phyloP scores from a whole-genome alignment of 2,329 filamentous ascomycete genomes.

The Aaosphaeria arxii region DNA sequence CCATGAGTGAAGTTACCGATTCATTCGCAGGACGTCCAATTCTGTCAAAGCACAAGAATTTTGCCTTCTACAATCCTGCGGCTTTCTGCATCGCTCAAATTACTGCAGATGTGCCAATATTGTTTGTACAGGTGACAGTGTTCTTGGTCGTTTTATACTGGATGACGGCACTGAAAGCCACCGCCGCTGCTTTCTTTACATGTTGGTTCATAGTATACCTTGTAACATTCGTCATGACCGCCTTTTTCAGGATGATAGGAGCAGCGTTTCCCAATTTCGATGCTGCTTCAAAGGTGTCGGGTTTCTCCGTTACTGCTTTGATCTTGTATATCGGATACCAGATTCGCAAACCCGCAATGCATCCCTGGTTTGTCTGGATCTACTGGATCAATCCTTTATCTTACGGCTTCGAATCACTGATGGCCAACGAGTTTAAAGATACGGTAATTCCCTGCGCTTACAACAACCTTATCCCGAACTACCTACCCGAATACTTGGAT shows the following conservation, averaged over 20 bases:
- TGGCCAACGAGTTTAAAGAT: constrained; percentile 66
- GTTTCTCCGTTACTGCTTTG: constrained; percentile 55
- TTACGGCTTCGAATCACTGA: constrained; percentile 74
- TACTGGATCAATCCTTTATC: constrained; percentile 75
- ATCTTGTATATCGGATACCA: constrained; percentile 63
- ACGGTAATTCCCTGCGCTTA: constrained; percentile 48
- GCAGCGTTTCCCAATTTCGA: constrained; percentile 62
- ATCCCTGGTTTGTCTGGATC: constrained; percentile 50
- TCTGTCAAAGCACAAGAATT: constrained; percentile 81
- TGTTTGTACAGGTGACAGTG: constrained; percentile 56
- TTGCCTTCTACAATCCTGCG: constrained; percentile 85
- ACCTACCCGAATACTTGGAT: constrained; percentile 28
- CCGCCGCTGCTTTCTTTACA: constrained; percentile 75
- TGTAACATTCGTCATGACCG: constrained; percentile 72
- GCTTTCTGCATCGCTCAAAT: constrained; percentile 71
- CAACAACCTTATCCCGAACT: constrained; percentile 50
- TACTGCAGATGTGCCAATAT: constrained; percentile 54
- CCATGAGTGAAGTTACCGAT: constrained; percentile 61
- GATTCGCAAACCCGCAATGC: constrained; percentile 48
- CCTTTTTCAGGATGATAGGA: constrained; percentile 75
- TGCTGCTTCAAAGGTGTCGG: constrained; percentile 56
- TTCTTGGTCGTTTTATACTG: constrained; percentile 73
- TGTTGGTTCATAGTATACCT: constrained; percentile 71
- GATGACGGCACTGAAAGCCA: constrained; percentile 72
- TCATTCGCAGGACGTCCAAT: constrained; percentile 67